phyloP scores from a whole-genome alignment of 345 rosid species.

The Acer campestre region DNA sequence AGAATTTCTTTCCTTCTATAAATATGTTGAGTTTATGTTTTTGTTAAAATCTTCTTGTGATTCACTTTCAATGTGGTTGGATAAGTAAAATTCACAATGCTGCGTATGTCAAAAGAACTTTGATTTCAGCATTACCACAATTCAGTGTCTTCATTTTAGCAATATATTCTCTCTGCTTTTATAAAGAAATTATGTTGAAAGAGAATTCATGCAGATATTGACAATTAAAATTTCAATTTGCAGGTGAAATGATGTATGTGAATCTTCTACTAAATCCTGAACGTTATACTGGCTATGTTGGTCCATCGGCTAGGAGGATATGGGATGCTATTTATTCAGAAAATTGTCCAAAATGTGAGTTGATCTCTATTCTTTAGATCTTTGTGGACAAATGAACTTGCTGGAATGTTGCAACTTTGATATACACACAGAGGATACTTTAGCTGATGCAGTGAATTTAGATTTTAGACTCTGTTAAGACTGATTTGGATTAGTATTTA shows the following conservation, averaged over 20 bases:
- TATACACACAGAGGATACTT: not conserved
- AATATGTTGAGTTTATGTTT: not conserved
- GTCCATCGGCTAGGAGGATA: slow-evolving; percentile 69
- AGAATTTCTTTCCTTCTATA: too few relatives aligned
- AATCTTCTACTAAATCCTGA: slow-evolving; percentile 65
- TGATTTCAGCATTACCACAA: not conserved
- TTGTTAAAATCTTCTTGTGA: not conserved
- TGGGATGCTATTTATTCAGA: slow-evolving; percentile 68
- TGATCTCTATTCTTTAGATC: not conserved
- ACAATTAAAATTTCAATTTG: slow-evolving; percentile 6
- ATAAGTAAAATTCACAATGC: not conserved
- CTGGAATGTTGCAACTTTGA: not conserved
- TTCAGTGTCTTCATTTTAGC: not conserved
- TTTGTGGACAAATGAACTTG: not conserved
- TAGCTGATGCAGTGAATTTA: not conserved
- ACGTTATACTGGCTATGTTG: slow-evolving; percentile 59
- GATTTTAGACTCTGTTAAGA: not conserved
- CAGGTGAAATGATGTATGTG: slow-evolving; percentile 65
- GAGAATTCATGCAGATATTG: slow-evolving; percentile 1
- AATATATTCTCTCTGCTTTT: not conserved
- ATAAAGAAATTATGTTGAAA: not conserved
- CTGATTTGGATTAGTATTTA: not conserved
- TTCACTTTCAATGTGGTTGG: not conserved
- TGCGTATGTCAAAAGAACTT: not conserved
- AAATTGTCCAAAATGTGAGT: slow-evolving; percentile 61